A percentile compares a stretch with the other conserved stretches of the same genome.
phyloP scores from a whole-genome alignment of 345 rosid genomes.

The Eucalyptus guilfoylei region DNA sequence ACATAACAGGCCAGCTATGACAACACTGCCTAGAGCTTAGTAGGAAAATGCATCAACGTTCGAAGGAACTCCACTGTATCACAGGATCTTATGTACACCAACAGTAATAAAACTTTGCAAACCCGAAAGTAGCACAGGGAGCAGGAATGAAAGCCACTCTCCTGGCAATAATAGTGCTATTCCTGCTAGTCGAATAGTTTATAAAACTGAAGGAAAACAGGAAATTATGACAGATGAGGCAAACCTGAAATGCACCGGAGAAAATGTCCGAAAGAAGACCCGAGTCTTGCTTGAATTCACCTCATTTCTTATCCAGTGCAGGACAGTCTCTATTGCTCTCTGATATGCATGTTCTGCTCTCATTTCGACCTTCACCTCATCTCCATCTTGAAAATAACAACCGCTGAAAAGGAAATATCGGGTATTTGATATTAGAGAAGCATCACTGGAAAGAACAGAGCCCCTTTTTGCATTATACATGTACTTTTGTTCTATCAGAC shows the following conservation, averaged over 20 bases:
- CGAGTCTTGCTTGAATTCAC: constrained; percentile 23
- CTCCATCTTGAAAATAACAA: constrained; percentile 31
- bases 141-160: background rate
- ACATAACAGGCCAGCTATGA: background rate
- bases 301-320: constrained; percentile 19
- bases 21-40: background rate
- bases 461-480: background rate
- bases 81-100: background rate
- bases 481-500: background rate
- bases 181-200: background rate
- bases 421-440: background rate
- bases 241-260: constrained; percentile 43
- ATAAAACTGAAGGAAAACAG: background rate
- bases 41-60: background rate
- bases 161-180: background rate
- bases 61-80: background rate
- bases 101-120: background rate
- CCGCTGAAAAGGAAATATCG: constrained; percentile 6
- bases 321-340: constrained; percentile 21
- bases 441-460: background rate
- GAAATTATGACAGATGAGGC: background rate
- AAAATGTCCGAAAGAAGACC: constrained; percentile 33
- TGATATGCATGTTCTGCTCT: constrained; percentile 14
- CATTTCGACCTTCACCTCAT: constrained; percentile 18
- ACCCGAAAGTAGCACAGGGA: background rate